Evolutionary conservation across 2,329 filamentous ascomycete genomes (phyloP).

Genomic region (Phaeophleospora eucalypticola): DNA sequence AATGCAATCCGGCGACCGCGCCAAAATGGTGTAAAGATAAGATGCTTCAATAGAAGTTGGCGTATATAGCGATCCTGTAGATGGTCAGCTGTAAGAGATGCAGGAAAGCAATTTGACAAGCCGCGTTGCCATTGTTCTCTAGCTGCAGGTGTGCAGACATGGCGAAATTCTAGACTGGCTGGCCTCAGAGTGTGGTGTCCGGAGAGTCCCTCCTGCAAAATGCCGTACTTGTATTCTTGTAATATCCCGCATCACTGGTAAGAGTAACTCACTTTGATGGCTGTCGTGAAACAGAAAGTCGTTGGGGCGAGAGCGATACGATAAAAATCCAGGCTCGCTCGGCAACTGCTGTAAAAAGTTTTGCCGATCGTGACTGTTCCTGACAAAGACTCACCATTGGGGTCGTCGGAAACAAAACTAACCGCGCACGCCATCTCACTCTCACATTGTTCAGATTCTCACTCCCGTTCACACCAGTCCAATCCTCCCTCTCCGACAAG

Average conservation of each 20-base stretch:
- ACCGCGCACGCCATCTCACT: neutral
- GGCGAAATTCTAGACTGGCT: too few species aligned
- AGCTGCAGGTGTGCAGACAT: too few species aligned
- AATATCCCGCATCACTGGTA: too few species aligned
- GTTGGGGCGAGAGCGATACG: too few species aligned
- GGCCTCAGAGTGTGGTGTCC: too few species aligned
- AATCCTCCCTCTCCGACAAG: neutral
- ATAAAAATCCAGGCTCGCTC: too few species aligned
- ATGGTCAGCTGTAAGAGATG: neutral
- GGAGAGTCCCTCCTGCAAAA: too few species aligned
- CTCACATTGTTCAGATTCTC: neutral
- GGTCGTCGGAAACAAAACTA: neutral
- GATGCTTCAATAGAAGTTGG: conserved; percentile 18
- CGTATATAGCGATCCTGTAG: neutral
- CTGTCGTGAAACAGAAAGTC: too few species aligned
- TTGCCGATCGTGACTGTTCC: conserved; percentile 1
- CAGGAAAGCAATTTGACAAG: too few species aligned
- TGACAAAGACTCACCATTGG: neutral
- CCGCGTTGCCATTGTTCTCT: too few species aligned
- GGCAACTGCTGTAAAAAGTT: neutral
- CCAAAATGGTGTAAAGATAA: conserved; percentile 35
- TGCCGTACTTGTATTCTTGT: too few species aligned
- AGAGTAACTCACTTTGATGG: too few species aligned
- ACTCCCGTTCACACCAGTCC: neutral
- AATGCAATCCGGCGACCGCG: conserved; percentile 38